Percentiles rank a stretch among this genome's conserved stretches.
Conservation (phyloP, 805 yeast species). For the Pichia paraexigua region DNA sequence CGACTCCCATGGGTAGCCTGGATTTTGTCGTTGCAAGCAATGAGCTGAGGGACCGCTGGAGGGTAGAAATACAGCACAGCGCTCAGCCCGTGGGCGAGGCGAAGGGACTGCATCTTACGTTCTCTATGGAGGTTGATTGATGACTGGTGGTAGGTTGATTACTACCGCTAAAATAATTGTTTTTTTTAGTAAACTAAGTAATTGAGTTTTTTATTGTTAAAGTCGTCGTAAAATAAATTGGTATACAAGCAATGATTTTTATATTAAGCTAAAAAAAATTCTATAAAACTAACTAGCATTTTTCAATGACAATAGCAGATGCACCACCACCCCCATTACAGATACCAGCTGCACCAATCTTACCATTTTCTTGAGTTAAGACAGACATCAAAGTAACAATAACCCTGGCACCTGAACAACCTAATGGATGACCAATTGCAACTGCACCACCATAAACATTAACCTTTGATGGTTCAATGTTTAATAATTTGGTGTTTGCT, state of each 20-base stretch:
- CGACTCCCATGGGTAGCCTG: conserved; percentile 28
- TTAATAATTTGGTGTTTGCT: conserved; percentile 71
- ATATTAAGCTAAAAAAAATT: neutral
- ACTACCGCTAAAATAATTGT: conserved; percentile 11
- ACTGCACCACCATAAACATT: conserved; percentile 95
- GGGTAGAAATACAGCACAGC: conserved; percentile 41
- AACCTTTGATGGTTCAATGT: conserved; percentile 56
- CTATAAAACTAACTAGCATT: conserved; percentile 28
- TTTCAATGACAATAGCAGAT: conserved; percentile 82
- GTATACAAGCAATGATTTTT: neutral
- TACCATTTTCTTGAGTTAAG: conserved; percentile 76
- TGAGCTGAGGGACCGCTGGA: conserved; percentile 30
- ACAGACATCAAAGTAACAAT: conserved; percentile 80
- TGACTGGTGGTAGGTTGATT: conserved; percentile 16
- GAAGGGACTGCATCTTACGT: conserved; percentile 32
- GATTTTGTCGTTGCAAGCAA: conserved; percentile 21
- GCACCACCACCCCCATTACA: conserved; percentile 99
- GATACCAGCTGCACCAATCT: conserved; percentile 89
- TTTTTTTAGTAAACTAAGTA: no score
- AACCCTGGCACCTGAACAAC: conserved; percentile 93
- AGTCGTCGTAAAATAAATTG: no score
- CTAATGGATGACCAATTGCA: conserved; percentile 91
- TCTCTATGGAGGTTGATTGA: conserved; percentile 18
- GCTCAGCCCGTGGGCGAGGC: conserved; percentile 36
- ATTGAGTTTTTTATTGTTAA: no score